phyloP scores from a whole-genome alignment of 805 yeast species.

The Ogataea parapolymorpha region DNA sequence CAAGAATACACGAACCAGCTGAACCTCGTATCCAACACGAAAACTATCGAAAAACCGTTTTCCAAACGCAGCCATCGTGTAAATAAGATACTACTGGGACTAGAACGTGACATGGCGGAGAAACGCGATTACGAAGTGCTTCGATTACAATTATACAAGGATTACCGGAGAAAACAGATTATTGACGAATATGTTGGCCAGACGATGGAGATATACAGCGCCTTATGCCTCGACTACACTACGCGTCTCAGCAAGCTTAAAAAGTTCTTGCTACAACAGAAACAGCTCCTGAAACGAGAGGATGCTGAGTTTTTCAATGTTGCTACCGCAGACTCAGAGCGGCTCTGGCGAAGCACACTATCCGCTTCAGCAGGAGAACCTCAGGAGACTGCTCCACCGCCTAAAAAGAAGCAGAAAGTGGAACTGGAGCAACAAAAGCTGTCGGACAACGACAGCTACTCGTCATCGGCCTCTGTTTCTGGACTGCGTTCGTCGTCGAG shows the following conservation, averaged over 20 bases:
- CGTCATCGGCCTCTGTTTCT: constrained; percentile 13
- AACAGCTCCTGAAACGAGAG: constrained; percentile 21
- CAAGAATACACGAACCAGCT: constrained; percentile 11
- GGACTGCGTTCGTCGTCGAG: constrained; percentile 11
- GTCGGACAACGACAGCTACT: constrained; percentile 13
- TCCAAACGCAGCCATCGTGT: constrained; percentile 4
- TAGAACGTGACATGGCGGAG: constrained; percentile 34
- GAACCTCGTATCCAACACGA: constrained; percentile 9
- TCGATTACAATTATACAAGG: constrained; percentile 24
- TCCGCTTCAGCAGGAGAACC: not conserved
- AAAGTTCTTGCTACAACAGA: constrained; percentile 31
- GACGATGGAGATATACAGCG: constrained; percentile 25
- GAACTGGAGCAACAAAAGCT: constrained; percentile 5
- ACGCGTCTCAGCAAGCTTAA: constrained; percentile 32
- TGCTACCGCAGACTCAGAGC: constrained; percentile 29
- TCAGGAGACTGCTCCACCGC: not conserved
- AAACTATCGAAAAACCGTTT: constrained; percentile 14
- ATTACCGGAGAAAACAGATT: constrained; percentile 27
- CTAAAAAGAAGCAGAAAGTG: constrained; percentile 5
- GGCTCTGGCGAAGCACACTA: constrained; percentile 27
- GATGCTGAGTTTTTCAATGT: constrained; percentile 30
- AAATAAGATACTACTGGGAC: constrained; percentile 13
- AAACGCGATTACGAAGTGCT: constrained; percentile 32
- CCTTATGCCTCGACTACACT: constrained; percentile 26
- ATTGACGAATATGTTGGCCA: constrained; percentile 26